A percentile compares a stretch with the other conserved stretches of the same genome.
Evolutionary conservation across 306 rosid species (phyloP).

Genomic region (Albizia julibrissin): DNA sequence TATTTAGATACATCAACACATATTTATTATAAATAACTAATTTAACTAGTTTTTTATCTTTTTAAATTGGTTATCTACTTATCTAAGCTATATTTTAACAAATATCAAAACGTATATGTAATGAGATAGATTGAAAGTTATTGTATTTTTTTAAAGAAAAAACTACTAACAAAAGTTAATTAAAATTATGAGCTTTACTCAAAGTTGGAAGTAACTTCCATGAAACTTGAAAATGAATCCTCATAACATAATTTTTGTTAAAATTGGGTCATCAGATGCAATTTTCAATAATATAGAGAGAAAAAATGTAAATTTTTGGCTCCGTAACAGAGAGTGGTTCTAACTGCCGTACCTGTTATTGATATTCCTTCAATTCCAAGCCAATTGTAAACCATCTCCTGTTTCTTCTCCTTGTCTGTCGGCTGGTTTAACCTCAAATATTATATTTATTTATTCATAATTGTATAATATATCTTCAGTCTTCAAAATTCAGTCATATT

Average conservation of each 20-base stretch:
- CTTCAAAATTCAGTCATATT: neutral
- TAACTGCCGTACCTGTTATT: constrained; percentile 75
- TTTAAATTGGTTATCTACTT: no score
- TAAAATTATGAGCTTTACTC: neutral
- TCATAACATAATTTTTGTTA: neutral
- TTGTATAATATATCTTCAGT: neutral
- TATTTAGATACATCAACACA: neutral
- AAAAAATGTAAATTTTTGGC: neutral
- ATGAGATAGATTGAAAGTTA: no score
- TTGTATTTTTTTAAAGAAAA: no score
- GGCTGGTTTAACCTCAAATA: constrained; percentile 42
- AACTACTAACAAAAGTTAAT: neutral
- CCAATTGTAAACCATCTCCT: constrained; percentile 54
- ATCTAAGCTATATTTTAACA: no score
- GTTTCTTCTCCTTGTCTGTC: constrained; percentile 56
- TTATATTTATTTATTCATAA: neutral
- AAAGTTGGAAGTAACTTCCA: neutral
- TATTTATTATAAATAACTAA: no score
- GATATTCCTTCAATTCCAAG: constrained; percentile 65
- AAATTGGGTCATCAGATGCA: neutral
- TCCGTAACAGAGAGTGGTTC: constrained; percentile 49
- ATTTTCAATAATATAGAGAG: neutral
- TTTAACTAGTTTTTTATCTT: neutral
- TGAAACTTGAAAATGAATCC: neutral
- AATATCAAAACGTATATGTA: neutral